phyloP scores from a whole-genome alignment of 371 early-diverging fungal genomes.

The Mortierella sp. region DNA sequence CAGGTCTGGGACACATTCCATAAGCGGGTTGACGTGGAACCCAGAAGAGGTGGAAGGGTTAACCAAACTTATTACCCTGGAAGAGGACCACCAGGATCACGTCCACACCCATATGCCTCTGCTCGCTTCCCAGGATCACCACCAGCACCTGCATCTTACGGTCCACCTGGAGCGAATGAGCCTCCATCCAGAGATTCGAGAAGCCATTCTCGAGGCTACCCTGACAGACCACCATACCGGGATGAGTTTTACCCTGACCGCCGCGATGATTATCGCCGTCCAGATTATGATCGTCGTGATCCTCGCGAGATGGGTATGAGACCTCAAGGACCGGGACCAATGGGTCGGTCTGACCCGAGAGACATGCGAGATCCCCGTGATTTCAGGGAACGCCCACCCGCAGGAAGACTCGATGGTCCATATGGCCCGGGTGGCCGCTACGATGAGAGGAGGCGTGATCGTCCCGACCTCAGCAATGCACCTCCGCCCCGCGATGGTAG shows the following conservation, averaged over 20 bases:
- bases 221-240: constrained; percentile 54
- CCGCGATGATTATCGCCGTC: constrained; percentile 54
- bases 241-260: constrained; percentile 57
- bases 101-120: constrained; percentile 40
- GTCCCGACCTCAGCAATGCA: constrained; percentile 32
- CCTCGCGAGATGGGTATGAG: constrained; percentile 45
- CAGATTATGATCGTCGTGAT: constrained; percentile 56
- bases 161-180: constrained; percentile 31
- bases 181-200: constrained; percentile 37
- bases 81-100: constrained; percentile 32
- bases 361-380: constrained; percentile 45
- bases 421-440: constrained; percentile 39
- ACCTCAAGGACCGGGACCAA: constrained; percentile 25
- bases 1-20: constrained; percentile 42
- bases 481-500: constrained; percentile 49
- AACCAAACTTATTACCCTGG: constrained; percentile 27
- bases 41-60: constrained; percentile 38
- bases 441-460: constrained; percentile 54
- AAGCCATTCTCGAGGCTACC: constrained; percentile 53
- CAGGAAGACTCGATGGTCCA: constrained; percentile 33
- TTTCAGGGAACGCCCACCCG: constrained; percentile 42
- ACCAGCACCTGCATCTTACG: constrained; percentile 29
- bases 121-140: constrained; percentile 27
- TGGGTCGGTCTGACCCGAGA: constrained; percentile 35
- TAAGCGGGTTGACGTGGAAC: constrained; percentile 41